Conservation (phyloP, 139 green algal species). For the Desmodesmus armatus region DNA sequence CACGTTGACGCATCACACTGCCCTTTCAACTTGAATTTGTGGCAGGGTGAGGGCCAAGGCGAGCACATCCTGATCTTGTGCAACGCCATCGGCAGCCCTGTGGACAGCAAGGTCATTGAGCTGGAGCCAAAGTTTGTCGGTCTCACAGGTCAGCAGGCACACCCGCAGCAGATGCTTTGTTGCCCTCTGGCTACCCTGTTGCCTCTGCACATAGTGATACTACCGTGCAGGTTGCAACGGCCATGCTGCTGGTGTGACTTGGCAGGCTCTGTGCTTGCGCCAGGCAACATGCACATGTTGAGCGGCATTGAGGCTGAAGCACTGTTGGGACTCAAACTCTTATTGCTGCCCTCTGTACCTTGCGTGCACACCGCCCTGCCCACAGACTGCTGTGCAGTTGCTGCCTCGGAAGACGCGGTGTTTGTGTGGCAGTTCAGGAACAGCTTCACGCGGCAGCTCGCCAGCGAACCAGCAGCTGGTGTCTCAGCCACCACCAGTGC, state of each 20-base stretch:
- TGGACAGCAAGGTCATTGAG: constrained; percentile 83
- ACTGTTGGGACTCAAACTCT: too few relatives aligned
- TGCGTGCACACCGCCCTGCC: neutral
- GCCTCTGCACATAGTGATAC: neutral
- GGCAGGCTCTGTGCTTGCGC: too few relatives aligned
- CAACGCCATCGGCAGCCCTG: constrained; percentile 85
- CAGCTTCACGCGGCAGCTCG: constrained; percentile 30
- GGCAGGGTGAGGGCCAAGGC: constrained; percentile 68
- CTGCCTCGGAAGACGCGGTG: constrained; percentile 67
- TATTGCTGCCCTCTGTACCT: neutral
- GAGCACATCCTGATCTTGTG: constrained; percentile 87
- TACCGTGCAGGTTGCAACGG: neutral
- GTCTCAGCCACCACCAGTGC: neutral
- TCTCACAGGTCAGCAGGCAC: constrained; percentile 22
- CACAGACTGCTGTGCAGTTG: constrained; percentile 63
- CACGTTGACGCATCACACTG: too few relatives aligned
- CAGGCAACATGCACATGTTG: neutral
- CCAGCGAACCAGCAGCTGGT: constrained; percentile 19
- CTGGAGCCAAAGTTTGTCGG: constrained; percentile 47
- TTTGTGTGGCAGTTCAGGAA: constrained; percentile 83
- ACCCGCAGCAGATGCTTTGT: neutral
- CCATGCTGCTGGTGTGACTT: neutral
- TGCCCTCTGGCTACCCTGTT: neutral
- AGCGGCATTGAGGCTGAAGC: neutral
- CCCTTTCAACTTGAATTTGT: too few relatives aligned